A percentile compares a stretch with the other conserved stretches of the same genome.
These are phyloP conservation scores for Thermothielavioides terrestris DNA, from an alignment of 495 filamentous ascomycete genomes.

Conservation along the genomic window DNA sequence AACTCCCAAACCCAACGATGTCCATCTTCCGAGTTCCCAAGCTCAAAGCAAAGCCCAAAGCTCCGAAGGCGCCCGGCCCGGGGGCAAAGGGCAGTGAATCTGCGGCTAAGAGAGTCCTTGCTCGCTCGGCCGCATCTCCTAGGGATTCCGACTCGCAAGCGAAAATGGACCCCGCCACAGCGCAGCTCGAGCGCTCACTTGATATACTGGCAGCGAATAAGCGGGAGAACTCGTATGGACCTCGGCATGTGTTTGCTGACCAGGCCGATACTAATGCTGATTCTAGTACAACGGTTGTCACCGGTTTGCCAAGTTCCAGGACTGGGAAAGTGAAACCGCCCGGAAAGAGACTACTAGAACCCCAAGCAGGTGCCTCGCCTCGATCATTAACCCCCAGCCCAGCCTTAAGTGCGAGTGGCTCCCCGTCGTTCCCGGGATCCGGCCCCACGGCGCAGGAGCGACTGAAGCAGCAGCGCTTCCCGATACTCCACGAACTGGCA, in stretches of 20 bases:
- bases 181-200: conserved; percentile 31
- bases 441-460: conserved; percentile 46
- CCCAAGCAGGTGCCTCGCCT: conserved; percentile 37
- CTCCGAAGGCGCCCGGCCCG: conserved; percentile 21
- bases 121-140: conserved; percentile 10
- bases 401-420: conserved; percentile 43
- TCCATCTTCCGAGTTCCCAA: conserved; percentile 36
- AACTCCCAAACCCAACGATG: conserved; percentile 39
- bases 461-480: conserved; percentile 45
- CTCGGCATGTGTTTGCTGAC: conserved; percentile 31
- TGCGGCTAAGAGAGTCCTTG: background rate
- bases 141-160: conserved; percentile 1
- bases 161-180: conserved; percentile 32
- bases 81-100: background rate
- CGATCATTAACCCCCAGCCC: conserved; percentile 60
- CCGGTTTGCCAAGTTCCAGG: conserved; percentile 25
- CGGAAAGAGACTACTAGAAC: conserved; percentile 27
- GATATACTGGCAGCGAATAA: conserved; percentile 32
- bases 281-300: conserved; percentile 26
- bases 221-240: conserved; percentile 48
- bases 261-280: conserved; percentile 14
- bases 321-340: conserved; percentile 29
- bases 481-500: conserved; percentile 69
- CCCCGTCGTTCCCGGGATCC: conserved; percentile 43
- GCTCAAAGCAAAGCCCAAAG: conserved; percentile 16